Base-by-base conservation (phyloP, 495 filamentous ascomycete species). In the Penicillium herquei region DNA sequence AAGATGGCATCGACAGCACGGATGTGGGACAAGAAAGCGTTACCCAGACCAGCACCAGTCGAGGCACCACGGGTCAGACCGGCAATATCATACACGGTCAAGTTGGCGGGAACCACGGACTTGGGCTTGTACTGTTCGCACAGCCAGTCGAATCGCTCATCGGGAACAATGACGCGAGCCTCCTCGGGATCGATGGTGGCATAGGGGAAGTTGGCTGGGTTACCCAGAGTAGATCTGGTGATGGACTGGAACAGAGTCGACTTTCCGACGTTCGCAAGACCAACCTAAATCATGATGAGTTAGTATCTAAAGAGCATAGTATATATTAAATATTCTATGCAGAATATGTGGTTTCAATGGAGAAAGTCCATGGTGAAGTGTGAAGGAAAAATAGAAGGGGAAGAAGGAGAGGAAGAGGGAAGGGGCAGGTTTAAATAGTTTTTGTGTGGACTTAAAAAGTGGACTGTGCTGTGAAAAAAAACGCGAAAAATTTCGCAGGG, bases 231-330 rank as follows among this genome's bases (percentile, higher is more conserved):
- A 74, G 88, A 97, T 81, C 96, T 97, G 59, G 95, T 99, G 79
- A 99, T 96, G 61, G 95, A 92, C 78, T 99, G 95, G 81, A 99
- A 99, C 65, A 99, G 87, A 21, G 95, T 99, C 54, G 95, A 99
- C 78, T 99, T 99, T 70, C 95, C 95, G 59, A 99, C 95, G 74
- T 99, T 99, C 68, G 95, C 95, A 69, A 99, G 87, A 75, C 95
- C 95, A 70, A 98, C 92, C 92, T 96, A 73, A 57, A 54, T 47
- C 58, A 64, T 59, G 34, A 56, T 66, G 54, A 60, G 64, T 52
- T 40, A 51, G 35, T 41, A 32, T 17, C 21, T 52, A 16, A 33
- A 42, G 33, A 39, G 7, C 39, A 30, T 12, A 30, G 12, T 13
- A 12, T 16, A 10, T 13, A 45, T 13, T 45, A 37, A 13, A 9